Percentiles rank a stretch among this genome's conserved stretches.
Conservation (phyloP, 441 rosid genomes). For the Pelargonium exstipulatum region DNA sequence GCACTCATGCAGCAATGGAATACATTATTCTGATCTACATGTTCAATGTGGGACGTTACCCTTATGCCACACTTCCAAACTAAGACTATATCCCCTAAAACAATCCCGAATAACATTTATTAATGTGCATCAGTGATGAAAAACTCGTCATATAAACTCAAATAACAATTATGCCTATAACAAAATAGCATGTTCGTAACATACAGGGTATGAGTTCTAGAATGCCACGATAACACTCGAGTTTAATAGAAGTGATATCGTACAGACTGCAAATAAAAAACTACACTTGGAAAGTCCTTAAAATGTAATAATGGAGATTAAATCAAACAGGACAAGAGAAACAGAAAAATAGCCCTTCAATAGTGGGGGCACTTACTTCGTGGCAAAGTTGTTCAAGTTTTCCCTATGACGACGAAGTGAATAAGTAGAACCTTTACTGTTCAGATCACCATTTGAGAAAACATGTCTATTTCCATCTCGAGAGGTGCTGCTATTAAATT, state of each 20-base stretch:
- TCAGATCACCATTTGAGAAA: conserved; percentile 24
- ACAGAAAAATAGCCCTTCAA: neutral
- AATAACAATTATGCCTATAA: neutral
- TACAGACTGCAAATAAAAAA: neutral
- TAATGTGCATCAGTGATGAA: neutral
- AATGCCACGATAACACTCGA: neutral
- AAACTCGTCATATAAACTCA: neutral
- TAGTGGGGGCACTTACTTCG: neutral
- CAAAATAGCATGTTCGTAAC: neutral
- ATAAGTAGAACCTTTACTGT: conserved; percentile 27
- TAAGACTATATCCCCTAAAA: no score
- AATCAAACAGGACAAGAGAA: neutral
- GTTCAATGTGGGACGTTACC: neutral
- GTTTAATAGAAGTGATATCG: neutral
- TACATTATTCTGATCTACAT: neutral
- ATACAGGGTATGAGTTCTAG: neutral
- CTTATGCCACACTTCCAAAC: neutral
- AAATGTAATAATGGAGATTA: neutral
- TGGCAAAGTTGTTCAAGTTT: neutral
- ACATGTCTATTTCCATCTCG: conserved; percentile 20
- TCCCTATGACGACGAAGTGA: conserved; percentile 24
- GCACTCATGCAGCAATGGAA: neutral
- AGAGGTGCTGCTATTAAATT: conserved; percentile 24
- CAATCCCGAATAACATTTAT: neutral
- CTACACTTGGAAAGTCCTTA: neutral